phyloP scores from a whole-genome alignment of 129 eudicot genomes.

The Sambucus nigra region DNA sequence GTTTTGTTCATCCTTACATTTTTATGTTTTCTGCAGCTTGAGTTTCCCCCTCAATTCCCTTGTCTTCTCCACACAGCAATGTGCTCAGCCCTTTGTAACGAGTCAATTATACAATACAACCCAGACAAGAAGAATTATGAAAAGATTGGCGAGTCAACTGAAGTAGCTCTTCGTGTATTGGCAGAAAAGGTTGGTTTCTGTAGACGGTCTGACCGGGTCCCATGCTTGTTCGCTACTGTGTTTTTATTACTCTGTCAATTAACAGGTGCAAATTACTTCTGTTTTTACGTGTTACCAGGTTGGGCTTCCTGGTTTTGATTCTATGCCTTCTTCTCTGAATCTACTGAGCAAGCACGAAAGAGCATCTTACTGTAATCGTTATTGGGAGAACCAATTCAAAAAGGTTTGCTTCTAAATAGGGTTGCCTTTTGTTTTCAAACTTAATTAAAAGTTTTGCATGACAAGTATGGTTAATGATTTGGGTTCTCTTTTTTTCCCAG shows the following conservation, averaged over 20 bases:
- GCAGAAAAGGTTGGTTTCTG: constrained; percentile 72
- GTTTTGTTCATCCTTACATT: background rate
- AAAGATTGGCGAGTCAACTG: constrained; percentile 98
- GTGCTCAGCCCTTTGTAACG: constrained; percentile 99
- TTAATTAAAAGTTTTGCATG: too few relatives aligned
- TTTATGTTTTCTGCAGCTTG: constrained; percentile 54
- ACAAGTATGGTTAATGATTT: too few relatives aligned
- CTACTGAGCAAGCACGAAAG: constrained; percentile 92
- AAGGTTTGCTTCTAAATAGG: constrained; percentile 38
- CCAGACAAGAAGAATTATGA: constrained; percentile 86
- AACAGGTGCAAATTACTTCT: background rate
- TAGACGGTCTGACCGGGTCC: background rate
- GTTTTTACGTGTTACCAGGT: constrained; percentile 38
- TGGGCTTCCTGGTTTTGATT: constrained; percentile 98
- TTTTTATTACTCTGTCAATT: background rate
- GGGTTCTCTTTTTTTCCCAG: background rate
- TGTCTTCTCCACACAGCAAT: constrained; percentile 97
- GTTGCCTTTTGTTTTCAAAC: background rate
- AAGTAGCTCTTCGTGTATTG: constrained; percentile 95
- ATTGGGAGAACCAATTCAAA: constrained; percentile 96
- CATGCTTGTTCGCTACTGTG: background rate
- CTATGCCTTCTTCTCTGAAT: constrained; percentile 96
- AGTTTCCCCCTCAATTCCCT: constrained; percentile 84
- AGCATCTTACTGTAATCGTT: constrained; percentile 93
- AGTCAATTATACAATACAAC: constrained; percentile 84